phyloP scores from a whole-genome alignment of 441 rosid genomes.

The Populus tomentosa region DNA sequence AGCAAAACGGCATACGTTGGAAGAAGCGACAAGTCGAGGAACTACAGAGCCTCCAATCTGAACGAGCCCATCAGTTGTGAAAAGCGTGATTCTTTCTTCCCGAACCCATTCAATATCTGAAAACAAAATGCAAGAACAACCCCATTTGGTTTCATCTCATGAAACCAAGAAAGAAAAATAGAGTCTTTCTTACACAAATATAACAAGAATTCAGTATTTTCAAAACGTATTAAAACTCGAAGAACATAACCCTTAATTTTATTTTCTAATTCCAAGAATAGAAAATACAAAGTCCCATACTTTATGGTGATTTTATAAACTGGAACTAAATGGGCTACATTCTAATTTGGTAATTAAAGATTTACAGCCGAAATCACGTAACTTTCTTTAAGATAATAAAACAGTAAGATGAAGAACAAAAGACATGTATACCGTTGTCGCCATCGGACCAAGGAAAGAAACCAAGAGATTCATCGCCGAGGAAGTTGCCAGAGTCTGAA shows the following conservation, averaged over 20 bases:
- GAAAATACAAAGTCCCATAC: background rate
- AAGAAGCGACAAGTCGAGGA: slow-evolving; percentile 56
- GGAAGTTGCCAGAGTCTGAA: slow-evolving; percentile 44
- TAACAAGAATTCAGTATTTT: background rate
- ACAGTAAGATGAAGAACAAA: background rate
- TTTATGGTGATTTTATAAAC: background rate
- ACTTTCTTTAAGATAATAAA: background rate
- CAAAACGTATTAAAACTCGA: too few relatives aligned
- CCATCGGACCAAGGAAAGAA: slow-evolving; percentile 73
- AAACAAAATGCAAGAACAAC: background rate
- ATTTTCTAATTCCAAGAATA: background rate
- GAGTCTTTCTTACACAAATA: background rate
- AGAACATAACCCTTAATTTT: background rate
- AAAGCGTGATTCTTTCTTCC: slow-evolving; percentile 75
- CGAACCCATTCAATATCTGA: slow-evolving; percentile 79
- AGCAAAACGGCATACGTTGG: slow-evolving; percentile 44
- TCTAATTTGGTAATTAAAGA: background rate
- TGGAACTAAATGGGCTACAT: background rate
- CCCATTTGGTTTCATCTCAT: background rate
- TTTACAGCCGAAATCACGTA: background rate
- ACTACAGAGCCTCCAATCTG: slow-evolving; percentile 88
- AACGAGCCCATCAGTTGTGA: slow-evolving; percentile 84
- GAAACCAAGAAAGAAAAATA: background rate
- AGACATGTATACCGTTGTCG: slow-evolving; percentile 39
- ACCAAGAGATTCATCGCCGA: slow-evolving; percentile 57